Base-by-base conservation (phyloP, 148 eudicot species). In the Drosera capensis region DNA sequence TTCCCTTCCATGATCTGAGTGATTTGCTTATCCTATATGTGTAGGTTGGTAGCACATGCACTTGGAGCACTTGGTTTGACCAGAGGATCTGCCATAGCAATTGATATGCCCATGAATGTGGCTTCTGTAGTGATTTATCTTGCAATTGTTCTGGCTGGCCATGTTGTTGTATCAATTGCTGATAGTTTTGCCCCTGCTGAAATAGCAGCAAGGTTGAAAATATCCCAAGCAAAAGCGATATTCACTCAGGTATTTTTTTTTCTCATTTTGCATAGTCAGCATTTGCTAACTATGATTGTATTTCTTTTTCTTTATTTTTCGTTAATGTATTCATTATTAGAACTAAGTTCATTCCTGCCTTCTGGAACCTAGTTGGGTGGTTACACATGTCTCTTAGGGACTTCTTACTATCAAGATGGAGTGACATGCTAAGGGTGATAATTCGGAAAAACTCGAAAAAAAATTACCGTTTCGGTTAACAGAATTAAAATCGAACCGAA, bases 61-160 rank as follows among this genome's bases (percentile, higher is more conserved):
- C 65, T 90, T 64, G 79, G 65, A 48, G 68, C 79, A 29, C 62
- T 84, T 58, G 71, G 68, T 45, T 58, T 90, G 67, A 77, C 75
- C 25, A 61, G 54, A 59, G 92, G 97, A 68, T 77, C 95, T 51
- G 84, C 97, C 45, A 73, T 90, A 68, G 97, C 97, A 29, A 80
- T 90, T 57, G 95, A 80, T 64, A 90, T 90, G 97, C 95, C 97
- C 14, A 90, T 90, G 97, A 66, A 73, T 71, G 93, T 90, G 20
- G 66, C 71, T 45, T 65, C 97, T 20, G 97, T 90, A 56, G 68
- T 90, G 48, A 78, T 90, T 48, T 90, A 90, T 63, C 77, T 90
- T 28, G 97, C 95, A 41, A 78, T 90, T 51, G 82, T 90, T 56
- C 79, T 90, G 48, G 78, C 92, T 21, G 97, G 97, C 61, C 67